Base-by-base conservation (phyloP, 169 alveolate species). In the Eimeria sp. region DNA sequence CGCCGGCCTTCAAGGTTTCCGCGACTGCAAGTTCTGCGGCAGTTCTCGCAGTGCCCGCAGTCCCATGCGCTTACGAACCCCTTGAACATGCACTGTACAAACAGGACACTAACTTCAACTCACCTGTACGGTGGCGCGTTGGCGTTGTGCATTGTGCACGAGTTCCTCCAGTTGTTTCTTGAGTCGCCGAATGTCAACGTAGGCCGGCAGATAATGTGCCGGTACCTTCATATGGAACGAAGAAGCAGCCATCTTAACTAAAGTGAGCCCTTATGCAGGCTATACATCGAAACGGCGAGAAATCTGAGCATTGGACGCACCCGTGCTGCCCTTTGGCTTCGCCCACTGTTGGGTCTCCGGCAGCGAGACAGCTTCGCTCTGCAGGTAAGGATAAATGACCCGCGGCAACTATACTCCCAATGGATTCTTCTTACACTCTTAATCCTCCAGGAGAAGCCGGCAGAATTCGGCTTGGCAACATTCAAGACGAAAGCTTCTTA, bases 41-140 rank as follows among this genome's bases (percentile, higher is more conserved):
- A 6, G 25, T 70, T 30, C 4, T 30, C 80, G 80, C 45, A 14
- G 25, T 30, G 1, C 47, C 20, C 4, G 49, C 80, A 70, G 11
- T 10, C 49, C 11, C 80, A 13, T 34, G 3, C 11, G 22, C 80
- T 70, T 25, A n/a, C 27, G 22, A 70, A 27, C 25, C n/a, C 14
- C 25, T 30, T 0, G 6, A 13, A 49, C 25, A 70, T 70, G 80
- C 49, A 11, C n/a, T 30, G 51, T 49, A 2, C 49, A 70, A 14
- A 16, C 80, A 4, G 5, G 6, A 10, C 13, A 11, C 18, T 61
- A 83, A 13, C 14, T 13, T 9, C 63, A 40, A 45, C 93, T 58
- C n/a, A 86, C 93, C 61, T 65, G 93, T 6, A 86, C 93, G 45
- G 93, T 86, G 25, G 93, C 93, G 16, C 93, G 93, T 27, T 86